These are phyloP conservation scores for Aspergillus ibericus DNA, from an alignment of 2,329 filamentous ascomycete genomes.

Conservation along the genomic window DNA sequence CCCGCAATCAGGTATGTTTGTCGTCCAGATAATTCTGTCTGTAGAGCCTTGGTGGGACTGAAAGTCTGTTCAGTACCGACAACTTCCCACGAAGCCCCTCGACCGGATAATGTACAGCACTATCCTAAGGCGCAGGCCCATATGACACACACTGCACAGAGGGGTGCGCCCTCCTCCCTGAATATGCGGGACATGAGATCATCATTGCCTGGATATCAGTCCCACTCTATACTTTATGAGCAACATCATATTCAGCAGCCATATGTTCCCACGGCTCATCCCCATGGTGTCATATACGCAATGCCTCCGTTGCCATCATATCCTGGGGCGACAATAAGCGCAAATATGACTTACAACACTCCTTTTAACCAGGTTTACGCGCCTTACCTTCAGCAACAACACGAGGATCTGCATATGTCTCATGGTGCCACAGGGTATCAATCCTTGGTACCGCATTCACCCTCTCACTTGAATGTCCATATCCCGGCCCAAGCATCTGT, in stretches of 20 bases:
- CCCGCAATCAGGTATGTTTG: constrained; percentile 14
- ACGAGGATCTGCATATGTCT: constrained; percentile 13
- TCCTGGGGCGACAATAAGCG: constrained; percentile 15
- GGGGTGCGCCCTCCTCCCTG: constrained; percentile 20
- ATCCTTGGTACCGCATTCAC: constrained; percentile 20
- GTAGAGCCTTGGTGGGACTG: background rate
- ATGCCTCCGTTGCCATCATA: constrained; percentile 30
- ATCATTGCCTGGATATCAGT: constrained; percentile 27
- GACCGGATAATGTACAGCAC: constrained; percentile 21
- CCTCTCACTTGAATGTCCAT: constrained; percentile 20
- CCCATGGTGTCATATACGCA: constrained; percentile 32
- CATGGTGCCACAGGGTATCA: constrained; percentile 21
- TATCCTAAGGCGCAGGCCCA: constrained; percentile 20
- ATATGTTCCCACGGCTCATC: constrained; percentile 23
- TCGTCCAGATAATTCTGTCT: background rate
- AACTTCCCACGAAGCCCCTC: constrained; percentile 6
- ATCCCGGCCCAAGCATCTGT: constrained; percentile 19
- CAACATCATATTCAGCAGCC: constrained; percentile 29
- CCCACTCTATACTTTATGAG: constrained; percentile 26
- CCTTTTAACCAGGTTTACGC: constrained; percentile 29
- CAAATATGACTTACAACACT: constrained; percentile 25
- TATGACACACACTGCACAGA: constrained; percentile 22
- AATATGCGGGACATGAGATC: constrained; percentile 34
- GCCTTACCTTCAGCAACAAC: constrained; percentile 30
- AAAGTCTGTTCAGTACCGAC: constrained; percentile 9